A percentile compares a stretch with the other conserved stretches of the same genome.
These are phyloP conservation scores for Stagonosporopsis rhizophila DNA, from an alignment of 2,329 filamentous ascomycete species.

Conservation along the genomic window DNA sequence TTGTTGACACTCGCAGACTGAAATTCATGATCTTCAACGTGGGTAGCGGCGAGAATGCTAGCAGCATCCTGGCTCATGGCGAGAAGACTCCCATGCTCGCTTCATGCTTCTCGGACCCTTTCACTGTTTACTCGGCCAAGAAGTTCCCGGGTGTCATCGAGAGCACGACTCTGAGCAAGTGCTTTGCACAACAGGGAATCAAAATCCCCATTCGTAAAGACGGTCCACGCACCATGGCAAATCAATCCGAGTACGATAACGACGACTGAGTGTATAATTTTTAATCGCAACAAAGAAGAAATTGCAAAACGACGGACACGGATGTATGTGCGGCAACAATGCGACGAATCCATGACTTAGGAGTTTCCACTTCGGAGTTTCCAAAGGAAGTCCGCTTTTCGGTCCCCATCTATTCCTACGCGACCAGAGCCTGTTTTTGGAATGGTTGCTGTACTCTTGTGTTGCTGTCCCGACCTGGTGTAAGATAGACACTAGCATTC, in stretches of 20 bases:
- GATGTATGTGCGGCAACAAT: not conserved
- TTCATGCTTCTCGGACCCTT: conserved; percentile 83
- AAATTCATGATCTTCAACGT: conserved; percentile 87
- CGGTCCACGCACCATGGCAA: conserved; percentile 59
- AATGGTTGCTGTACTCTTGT: not conserved
- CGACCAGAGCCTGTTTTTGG: not conserved
- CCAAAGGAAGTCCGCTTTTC: not conserved
- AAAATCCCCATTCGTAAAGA: conserved; percentile 97
- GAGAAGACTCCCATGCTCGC: conserved; percentile 79
- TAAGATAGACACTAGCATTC: conserved; percentile 2
- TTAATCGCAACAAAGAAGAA: not conserved
- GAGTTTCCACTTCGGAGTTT: not conserved
- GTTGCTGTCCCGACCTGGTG: not conserved
- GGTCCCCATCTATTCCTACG: not conserved
- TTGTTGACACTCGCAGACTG: conserved; percentile 54
- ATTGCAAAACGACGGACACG: not conserved
- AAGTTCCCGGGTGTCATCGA: conserved; percentile 98
- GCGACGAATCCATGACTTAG: not conserved
- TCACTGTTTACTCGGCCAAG: conserved; percentile 95
- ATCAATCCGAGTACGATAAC: conserved; percentile 54
- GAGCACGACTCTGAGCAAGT: conserved; percentile 88
- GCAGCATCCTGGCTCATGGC: conserved; percentile 73
- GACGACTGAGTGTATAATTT: conserved; percentile 39
- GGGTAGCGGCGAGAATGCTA: conserved; percentile 59
- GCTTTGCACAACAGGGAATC: conserved; percentile 91